Evolutionary conservation across 2,329 filamentous ascomycete genomes (phyloP).

Genomic region (Curvularia verruculosa): DNA sequence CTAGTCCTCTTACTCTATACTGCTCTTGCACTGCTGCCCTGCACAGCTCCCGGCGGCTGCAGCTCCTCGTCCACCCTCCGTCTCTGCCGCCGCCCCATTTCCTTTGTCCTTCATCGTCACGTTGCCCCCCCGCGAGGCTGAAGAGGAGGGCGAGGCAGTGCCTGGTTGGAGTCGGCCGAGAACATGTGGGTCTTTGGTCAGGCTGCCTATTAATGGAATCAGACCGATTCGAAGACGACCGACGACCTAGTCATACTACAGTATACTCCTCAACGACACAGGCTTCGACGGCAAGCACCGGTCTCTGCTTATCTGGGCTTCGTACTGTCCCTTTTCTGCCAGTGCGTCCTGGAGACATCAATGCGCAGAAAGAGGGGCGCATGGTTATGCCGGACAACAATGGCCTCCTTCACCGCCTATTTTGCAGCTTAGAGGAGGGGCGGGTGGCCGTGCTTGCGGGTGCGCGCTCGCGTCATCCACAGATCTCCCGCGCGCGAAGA

Average conservation of each 20-base stretch:
- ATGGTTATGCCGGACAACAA: slow-evolving; percentile 32
- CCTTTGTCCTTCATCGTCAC: background rate
- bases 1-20: no score
- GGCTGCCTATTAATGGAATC: slow-evolving; percentile 32
- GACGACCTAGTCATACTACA: background rate
- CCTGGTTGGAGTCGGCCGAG: slow-evolving; percentile 28
- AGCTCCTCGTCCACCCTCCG: slow-evolving; percentile 7
- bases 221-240: slow-evolving; percentile 37
- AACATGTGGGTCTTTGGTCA: slow-evolving; percentile 25
- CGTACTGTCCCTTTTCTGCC: background rate
- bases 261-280: slow-evolving; percentile 9
- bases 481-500: slow-evolving; percentile 31
- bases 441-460: slow-evolving; percentile 33
- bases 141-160: slow-evolving; percentile 27
- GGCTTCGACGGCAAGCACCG: background rate
- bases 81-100: background rate
- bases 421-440: slow-evolving; percentile 30
- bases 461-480: slow-evolving; percentile 26
- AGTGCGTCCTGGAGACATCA: slow-evolving; percentile 12
- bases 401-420: slow-evolving; percentile 31
- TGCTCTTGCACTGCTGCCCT: background rate
- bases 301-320: background rate
- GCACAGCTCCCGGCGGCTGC: slow-evolving; percentile 7
- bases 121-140: slow-evolving; percentile 35
- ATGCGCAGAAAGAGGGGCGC: slow-evolving; percentile 25